Evolutionary conservation across 495 filamentous ascomycete genomes (phyloP), one percentile per base, ranked within the genome.

Genomic region (Tuber magnatum): DNA sequence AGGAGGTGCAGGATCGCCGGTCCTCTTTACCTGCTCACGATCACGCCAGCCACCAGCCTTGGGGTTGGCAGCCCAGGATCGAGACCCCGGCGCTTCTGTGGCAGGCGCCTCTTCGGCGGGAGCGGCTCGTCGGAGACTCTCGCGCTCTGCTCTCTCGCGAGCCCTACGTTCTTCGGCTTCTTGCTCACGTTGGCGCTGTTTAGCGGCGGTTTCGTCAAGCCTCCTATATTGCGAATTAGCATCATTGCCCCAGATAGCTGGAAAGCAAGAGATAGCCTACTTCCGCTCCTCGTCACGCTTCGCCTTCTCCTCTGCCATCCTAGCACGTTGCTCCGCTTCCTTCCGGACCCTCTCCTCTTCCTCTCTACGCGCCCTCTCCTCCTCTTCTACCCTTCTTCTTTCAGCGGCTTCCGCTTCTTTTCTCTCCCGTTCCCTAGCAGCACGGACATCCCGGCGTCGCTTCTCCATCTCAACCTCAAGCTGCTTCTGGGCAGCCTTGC

Each of bases 381-480:
- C 92, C 78, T 95, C 93, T 83, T 99, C 96, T 73, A 87, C 86
- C 68, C 86, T 86, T 71, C 85, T 87, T 56, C 89, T 87, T 86
- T 97, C 93, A 74, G 87, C 88, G 68, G 87, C 88, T 86, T 96
- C 93, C 41, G 88, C 87, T 84, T 88, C 91, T 88, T 94, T 93
- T 75, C 90, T 89, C 84, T 87, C 91, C 77, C 88, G 88, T 80
- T 97, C 94, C 74, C 86, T 87, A 38, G 71, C 72, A 32, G 76
- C 76, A 77, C 86, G 86, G 79, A 91, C 89, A 80, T 97, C 94
- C 88, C 92, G 93, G 83, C 91, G 87, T 77, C 95, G 91, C 77
- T 91, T 88, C 72, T 91, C 91, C 86, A 97, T 94, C 86, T 94
- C 92, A 84, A 89, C 90, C 86, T 97, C 90, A 71, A 96, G 88